A percentile compares a stretch with the other conserved stretches of the same genome.
Evolutionary conservation across 2,329 filamentous ascomycete species (phyloP).

Genomic region (Penicillium occitanis): DNA sequence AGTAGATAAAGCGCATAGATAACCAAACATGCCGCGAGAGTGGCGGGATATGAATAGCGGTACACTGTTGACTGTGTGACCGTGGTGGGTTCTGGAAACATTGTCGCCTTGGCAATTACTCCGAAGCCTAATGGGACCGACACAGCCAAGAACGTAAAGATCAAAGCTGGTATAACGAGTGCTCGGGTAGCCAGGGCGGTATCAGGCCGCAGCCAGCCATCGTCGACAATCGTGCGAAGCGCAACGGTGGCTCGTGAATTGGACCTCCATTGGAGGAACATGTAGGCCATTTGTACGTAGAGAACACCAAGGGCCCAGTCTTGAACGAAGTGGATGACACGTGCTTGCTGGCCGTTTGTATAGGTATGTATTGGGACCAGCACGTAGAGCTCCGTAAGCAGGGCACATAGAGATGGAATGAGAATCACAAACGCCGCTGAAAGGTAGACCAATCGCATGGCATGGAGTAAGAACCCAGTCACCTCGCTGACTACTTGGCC

Average conservation of each 20-base stretch:
- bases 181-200: slow-evolving; percentile 75
- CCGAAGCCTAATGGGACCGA: slow-evolving; percentile 64
- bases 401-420: slow-evolving; percentile 75
- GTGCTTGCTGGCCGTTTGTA: slow-evolving; percentile 45
- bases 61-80: slow-evolving; percentile 50
- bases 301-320: slow-evolving; percentile 92
- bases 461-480: slow-evolving; percentile 30
- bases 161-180: slow-evolving; percentile 73
- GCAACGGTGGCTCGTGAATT: slow-evolving; percentile 71
- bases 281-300: slow-evolving; percentile 77
- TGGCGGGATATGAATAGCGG: slow-evolving; percentile 72
- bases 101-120: slow-evolving; percentile 48
- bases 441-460: slow-evolving; percentile 67
- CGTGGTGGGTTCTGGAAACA: slow-evolving; percentile 33
- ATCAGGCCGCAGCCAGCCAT: slow-evolving; percentile 78
- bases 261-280: slow-evolving; percentile 66
- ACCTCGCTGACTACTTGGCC: slow-evolving; percentile 29
- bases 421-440: slow-evolving; percentile 73
- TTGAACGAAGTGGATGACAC: slow-evolving; percentile 75
- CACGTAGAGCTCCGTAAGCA: slow-evolving; percentile 83
- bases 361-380: slow-evolving; percentile 84
- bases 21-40: slow-evolving; percentile 56
- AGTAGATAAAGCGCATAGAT: slow-evolving; percentile 42
- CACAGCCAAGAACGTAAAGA: slow-evolving; percentile 64
- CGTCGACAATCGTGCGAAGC: slow-evolving; percentile 69